Conservation (phyloP, 73 alveolate species). For the Symbiodinium pilosum region DNA sequence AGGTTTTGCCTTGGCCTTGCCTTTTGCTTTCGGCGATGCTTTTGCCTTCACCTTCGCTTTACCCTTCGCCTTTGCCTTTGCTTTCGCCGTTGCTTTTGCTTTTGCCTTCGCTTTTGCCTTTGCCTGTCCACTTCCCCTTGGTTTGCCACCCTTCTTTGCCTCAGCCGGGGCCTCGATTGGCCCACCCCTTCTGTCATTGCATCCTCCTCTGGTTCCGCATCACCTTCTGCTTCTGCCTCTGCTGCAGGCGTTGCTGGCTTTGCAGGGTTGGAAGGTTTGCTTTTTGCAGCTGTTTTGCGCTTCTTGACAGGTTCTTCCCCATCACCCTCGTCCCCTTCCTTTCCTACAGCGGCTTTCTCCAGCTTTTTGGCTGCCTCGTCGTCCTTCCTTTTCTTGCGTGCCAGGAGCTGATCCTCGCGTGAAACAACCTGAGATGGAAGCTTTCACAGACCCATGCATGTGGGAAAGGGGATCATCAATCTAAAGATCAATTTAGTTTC, state of each 20-base stretch:
- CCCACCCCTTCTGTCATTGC: too few relatives aligned
- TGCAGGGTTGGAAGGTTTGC: too few relatives aligned
- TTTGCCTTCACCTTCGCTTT: too few relatives aligned
- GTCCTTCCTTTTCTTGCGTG: neutral
- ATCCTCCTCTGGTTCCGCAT: too few relatives aligned
- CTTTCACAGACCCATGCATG: neutral
- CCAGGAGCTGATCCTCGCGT: neutral
- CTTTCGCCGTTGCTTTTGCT: neutral
- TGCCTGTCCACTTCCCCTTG: neutral
- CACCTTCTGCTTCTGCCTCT: too few relatives aligned
- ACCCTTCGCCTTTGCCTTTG: neutral
- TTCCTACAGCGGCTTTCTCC: neutral
- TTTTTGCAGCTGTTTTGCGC: neutral
- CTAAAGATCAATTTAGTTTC: neutral
- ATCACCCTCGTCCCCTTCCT: neutral
- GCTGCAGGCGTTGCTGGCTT: too few relatives aligned
- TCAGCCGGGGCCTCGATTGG: neutral
- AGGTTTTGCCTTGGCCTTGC: neutral
- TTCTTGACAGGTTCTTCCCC: neutral
- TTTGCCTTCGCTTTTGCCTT: neutral
- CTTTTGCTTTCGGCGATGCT: neutral
- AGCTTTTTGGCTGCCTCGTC: neutral
- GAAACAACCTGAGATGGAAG: neutral
- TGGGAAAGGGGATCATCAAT: neutral
- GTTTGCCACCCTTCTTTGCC: neutral